Percentiles rank a stretch among this genome's conserved stretches.
Evolutionary conservation across 768 basidiomycete genomes (phyloP).

Genomic region (Mycena indigotica): DNA sequence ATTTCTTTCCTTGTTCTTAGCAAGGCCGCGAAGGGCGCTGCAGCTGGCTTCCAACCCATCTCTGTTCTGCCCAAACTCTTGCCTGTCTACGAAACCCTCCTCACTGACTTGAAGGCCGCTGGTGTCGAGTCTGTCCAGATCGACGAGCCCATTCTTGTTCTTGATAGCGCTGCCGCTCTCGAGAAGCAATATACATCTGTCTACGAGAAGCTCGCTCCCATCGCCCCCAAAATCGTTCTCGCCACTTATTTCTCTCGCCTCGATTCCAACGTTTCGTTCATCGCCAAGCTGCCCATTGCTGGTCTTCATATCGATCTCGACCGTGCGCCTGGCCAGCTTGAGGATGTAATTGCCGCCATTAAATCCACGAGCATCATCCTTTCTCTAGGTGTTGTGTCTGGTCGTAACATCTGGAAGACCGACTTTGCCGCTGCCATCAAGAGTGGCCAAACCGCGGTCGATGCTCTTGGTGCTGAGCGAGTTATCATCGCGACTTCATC

Average conservation of each 20-base stretch:
- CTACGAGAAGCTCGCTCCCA: slow-evolving; percentile 78
- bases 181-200: slow-evolving; percentile 79
- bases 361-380: slow-evolving; percentile 80
- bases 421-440: slow-evolving; percentile 85
- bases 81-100: slow-evolving; percentile 88
- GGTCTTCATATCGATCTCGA: slow-evolving; percentile 97
- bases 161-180: slow-evolving; percentile 77
- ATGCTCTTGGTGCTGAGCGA: slow-evolving; percentile 79
- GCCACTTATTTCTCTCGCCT: slow-evolving; percentile 98
- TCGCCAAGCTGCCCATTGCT: slow-evolving; percentile 89
- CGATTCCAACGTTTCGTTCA: slow-evolving; percentile 84
- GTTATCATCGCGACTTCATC: slow-evolving; percentile 96
- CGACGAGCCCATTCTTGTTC: slow-evolving; percentile 95
- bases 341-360: slow-evolving; percentile 76
- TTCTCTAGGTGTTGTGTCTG: slow-evolving; percentile 95
- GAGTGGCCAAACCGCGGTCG: slow-evolving; percentile 81
- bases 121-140: slow-evolving; percentile 95
- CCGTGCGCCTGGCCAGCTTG: slow-evolving; percentile 90
- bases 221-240: slow-evolving; percentile 89
- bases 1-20: slow-evolving; percentile 93
- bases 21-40: slow-evolving; percentile 85
- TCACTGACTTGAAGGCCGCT: slow-evolving; percentile 87
- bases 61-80: slow-evolving; percentile 87
- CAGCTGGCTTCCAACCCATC: slow-evolving; percentile 85
- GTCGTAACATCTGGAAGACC: slow-evolving; percentile 99